Conservation (phyloP, 208 protist species). For the Trypanosoma congolense region DNA sequence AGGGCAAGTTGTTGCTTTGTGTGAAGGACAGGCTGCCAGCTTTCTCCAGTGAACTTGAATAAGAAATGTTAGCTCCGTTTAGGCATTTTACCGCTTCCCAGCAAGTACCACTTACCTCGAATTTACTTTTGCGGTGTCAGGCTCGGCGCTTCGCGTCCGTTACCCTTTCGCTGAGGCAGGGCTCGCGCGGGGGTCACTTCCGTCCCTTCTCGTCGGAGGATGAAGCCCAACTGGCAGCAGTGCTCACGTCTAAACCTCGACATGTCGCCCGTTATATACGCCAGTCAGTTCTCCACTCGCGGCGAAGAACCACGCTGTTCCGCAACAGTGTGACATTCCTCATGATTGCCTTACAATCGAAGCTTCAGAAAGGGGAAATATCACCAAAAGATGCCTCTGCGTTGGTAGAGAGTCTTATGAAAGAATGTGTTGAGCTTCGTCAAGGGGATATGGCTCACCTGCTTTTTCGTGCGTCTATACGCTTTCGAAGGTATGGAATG, state of each 20-base stretch:
- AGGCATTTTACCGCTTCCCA: no score
- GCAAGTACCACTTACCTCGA: no score
- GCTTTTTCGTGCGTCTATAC: conserved; percentile 83
- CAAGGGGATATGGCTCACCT: conserved; percentile 89
- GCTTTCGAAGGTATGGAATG: conserved; percentile 86
- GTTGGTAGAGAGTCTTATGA: conserved; percentile 82
- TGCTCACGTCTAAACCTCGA: conserved; percentile 76
- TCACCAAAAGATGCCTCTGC: conserved; percentile 58
- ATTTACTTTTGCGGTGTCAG: neutral
- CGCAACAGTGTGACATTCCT: conserved; percentile 89
- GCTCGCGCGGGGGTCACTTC: conserved; percentile 29
- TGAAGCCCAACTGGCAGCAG: conserved; percentile 60
- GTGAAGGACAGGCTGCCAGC: no score
- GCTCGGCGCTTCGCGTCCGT: conserved; percentile 2
- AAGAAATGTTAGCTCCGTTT: no score
- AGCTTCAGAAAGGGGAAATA: conserved; percentile 73
- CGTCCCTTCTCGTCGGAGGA: conserved; percentile 80
- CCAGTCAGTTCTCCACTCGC: conserved; percentile 75
- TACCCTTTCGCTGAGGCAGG: conserved; percentile 3
- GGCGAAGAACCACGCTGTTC: conserved; percentile 72
- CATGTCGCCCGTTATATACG: conserved; percentile 82
- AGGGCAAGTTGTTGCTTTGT: no score
- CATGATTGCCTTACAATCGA: conserved; percentile 85
- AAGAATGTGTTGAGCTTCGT: conserved; percentile 84
- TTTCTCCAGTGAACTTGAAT: no score